Percentiles rank a stretch among this genome's conserved stretches.
phyloP scores from a whole-genome alignment of 1,284 basidiomycete species.

The Wallemia ichthyophaga region DNA sequence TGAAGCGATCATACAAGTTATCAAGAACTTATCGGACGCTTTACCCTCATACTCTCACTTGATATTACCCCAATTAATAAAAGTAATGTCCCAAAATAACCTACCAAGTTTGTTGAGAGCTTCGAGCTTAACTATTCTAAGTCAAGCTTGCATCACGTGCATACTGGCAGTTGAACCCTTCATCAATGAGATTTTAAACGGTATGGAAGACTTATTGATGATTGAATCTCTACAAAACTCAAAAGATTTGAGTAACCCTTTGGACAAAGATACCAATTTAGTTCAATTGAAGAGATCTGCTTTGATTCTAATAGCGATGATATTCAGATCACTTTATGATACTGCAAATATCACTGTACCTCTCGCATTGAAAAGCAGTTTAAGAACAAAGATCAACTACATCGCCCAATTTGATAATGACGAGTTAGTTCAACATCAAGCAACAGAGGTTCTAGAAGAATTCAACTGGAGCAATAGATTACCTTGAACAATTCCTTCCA shows the following conservation, averaged over 20 bases:
- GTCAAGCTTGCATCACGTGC: slow-evolving; percentile 16
- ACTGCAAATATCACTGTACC: neutral
- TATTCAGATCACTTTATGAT: neutral
- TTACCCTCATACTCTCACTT: slow-evolving; percentile 32
- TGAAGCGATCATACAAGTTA: slow-evolving; percentile 53
- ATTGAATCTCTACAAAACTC: neutral
- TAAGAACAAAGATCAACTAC: neutral
- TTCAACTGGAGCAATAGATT: neutral
- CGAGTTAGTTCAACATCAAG: neutral
- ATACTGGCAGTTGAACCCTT: neutral
- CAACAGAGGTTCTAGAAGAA: neutral
- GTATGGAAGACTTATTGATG: neutral
- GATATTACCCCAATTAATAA: slow-evolving; percentile 37
- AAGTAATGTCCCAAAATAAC: slow-evolving; percentile 25
- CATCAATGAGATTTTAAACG: neutral
- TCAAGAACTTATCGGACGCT: slow-evolving; percentile 38
- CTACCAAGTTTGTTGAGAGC: slow-evolving; percentile 42
- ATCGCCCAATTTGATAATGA: neutral
- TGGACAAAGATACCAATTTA: neutral
- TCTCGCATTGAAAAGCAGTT: neutral
- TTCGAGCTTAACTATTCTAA: slow-evolving; percentile 52
- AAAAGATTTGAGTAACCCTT: neutral
- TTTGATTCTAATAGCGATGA: neutral
- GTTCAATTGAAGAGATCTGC: neutral
- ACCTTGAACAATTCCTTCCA: neutral